Conservation (phyloP, 1,139 yeast genomes). For the Suhomyces taliae region DNA sequence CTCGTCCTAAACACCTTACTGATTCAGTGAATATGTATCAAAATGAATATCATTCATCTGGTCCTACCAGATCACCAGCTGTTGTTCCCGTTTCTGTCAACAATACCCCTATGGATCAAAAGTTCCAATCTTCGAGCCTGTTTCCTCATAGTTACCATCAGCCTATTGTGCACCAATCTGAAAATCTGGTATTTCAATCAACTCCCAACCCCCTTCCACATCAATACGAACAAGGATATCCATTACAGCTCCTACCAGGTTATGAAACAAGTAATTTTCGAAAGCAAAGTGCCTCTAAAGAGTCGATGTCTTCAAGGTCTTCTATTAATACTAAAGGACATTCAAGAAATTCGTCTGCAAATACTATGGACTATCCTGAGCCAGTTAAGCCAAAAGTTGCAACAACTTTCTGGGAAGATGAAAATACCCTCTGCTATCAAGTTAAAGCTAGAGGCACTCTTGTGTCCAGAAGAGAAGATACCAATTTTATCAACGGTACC, state of each 20-base stretch:
- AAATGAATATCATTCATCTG: neutral
- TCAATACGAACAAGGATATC: neutral
- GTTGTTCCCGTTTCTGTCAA: neutral
- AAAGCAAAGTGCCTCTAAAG: neutral
- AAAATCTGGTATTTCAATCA: neutral
- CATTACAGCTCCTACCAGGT: neutral
- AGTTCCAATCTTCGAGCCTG: neutral
- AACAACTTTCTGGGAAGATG: slow-evolving; percentile 52
- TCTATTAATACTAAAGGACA: slow-evolving; percentile 3
- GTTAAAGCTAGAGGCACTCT: slow-evolving; percentile 46
- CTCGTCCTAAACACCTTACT: neutral
- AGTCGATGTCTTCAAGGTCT: neutral
- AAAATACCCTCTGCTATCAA: slow-evolving; percentile 48
- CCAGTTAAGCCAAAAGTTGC: slow-evolving; percentile 38
- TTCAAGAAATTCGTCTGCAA: slow-evolving; percentile 10
- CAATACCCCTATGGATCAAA: neutral
- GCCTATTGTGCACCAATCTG: neutral
- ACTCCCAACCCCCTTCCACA: neutral
- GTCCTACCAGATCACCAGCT: neutral
- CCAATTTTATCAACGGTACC: slow-evolving; percentile 54
- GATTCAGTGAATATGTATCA: neutral
- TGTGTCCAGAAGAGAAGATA: slow-evolving; percentile 54
- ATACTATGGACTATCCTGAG: slow-evolving; percentile 10
- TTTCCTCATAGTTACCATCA: neutral
- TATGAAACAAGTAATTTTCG: neutral